Percentiles rank a stretch among this genome's conserved stretches.
Evolutionary conservation across 2,329 filamentous ascomycete species (phyloP).

Genomic region (Colletotrichum tropicicola): DNA sequence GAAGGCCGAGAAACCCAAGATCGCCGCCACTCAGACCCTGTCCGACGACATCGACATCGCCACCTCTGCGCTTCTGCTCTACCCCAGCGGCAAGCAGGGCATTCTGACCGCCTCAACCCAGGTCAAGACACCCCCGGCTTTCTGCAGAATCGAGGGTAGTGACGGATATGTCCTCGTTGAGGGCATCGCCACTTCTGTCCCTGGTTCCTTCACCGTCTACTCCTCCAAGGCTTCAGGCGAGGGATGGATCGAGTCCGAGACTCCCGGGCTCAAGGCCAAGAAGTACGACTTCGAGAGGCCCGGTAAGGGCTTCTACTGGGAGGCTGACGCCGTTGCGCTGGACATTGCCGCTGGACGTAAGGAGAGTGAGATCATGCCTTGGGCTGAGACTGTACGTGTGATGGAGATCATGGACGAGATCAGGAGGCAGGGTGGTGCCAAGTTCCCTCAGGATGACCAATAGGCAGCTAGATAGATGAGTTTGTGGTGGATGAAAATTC

Average conservation of each 20-base stretch:
- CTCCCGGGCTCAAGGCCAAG: constrained; percentile 30
- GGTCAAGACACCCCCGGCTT: constrained; percentile 37
- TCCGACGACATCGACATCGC: constrained; percentile 43
- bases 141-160: constrained; percentile 51
- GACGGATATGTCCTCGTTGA: constrained; percentile 45
- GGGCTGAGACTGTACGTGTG: constrained; percentile 53
- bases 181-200: constrained; percentile 42
- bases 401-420: constrained; percentile 58
- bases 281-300: constrained; percentile 46
- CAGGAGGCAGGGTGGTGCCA: constrained; percentile 41
- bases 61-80: constrained; percentile 50
- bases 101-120: constrained; percentile 49
- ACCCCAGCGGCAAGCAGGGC: constrained; percentile 48
- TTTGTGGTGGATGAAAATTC: neutral
- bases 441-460: constrained; percentile 37
- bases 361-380: constrained; percentile 53
- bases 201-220: constrained; percentile 45
- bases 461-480: no score
- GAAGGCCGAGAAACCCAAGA: constrained; percentile 40
- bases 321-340: constrained; percentile 52
- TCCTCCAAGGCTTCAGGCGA: constrained; percentile 32
- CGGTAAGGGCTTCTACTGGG: constrained; percentile 52
- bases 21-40: constrained; percentile 45
- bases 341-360: constrained; percentile 47
- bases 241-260: constrained; percentile 28